phyloP scores from a whole-genome alignment of 2,329 filamentous ascomycete species.

The Trichoderma pleuroti region DNA sequence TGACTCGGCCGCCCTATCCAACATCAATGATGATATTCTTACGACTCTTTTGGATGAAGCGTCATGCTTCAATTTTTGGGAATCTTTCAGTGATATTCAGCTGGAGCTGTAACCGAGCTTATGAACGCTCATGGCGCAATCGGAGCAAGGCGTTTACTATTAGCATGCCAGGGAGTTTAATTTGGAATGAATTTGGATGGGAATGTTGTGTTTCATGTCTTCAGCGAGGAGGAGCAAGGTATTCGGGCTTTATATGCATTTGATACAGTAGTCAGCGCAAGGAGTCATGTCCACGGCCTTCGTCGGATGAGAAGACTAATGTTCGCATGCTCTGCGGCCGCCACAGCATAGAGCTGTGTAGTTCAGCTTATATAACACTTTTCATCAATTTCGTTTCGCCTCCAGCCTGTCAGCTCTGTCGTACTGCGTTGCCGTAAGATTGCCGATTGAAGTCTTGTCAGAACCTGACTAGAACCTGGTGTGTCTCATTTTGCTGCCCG shows the following conservation, averaged over 20 bases:
- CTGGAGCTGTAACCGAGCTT: background rate
- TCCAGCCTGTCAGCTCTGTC: too few species aligned
- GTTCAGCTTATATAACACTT: too few species aligned
- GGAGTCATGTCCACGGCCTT: too few species aligned
- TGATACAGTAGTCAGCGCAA: too few species aligned
- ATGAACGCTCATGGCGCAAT: background rate
- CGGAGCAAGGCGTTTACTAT: background rate
- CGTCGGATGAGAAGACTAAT: too few species aligned
- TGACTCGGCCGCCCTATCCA: background rate
- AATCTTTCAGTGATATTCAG: conserved; percentile 3
- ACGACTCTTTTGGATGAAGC: background rate
- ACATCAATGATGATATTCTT: background rate
- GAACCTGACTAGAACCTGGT: too few species aligned
- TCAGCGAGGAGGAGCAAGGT: background rate
- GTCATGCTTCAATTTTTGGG: conserved; percentile 1
- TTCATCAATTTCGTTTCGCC: too few species aligned
- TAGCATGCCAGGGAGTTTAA: background rate
- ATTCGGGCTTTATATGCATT: background rate
- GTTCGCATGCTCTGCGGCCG: too few species aligned
- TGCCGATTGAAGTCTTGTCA: too few species aligned
- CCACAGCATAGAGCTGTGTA: too few species aligned
- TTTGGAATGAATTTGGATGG: background rate
- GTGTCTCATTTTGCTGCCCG: too few species aligned
- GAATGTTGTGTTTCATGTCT: background rate
- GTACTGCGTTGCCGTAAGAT: too few species aligned